Percentiles rank a stretch among this genome's conserved stretches.
Evolutionary conservation across 225 moss, liverwort and hornwort species (phyloP).

Genomic region (Ulota crispa): DNA sequence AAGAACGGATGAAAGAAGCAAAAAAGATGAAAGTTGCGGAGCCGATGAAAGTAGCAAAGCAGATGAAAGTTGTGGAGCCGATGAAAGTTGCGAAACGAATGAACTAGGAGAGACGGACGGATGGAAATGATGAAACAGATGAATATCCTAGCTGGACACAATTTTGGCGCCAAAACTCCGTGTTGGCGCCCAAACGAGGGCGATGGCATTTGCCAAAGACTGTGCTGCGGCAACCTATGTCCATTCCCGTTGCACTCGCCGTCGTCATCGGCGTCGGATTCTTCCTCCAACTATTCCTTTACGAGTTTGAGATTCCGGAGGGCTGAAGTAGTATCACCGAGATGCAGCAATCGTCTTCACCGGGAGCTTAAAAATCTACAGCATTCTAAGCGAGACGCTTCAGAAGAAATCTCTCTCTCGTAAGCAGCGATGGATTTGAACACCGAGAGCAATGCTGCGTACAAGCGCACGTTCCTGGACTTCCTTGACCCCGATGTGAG

Average conservation of each 20-base stretch:
- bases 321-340: not conserved
- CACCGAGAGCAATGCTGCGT: conserved; percentile 53
- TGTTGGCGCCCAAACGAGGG: conserved; percentile 7
- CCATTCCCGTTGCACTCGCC: not conserved
- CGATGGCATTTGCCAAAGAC: not conserved
- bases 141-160: not conserved
- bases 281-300: not conserved
- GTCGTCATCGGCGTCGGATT: not conserved
- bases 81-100: too few relatives aligned
- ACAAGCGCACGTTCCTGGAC: conserved; percentile 75
- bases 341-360: not conserved
- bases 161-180: conserved; percentile 16
- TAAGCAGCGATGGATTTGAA: conserved; percentile 58
- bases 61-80: too few relatives aligned
- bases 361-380: not conserved
- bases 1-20: too few relatives aligned
- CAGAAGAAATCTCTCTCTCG: too few relatives aligned
- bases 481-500: conserved; percentile 81
- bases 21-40: too few relatives aligned
- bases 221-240: not conserved
- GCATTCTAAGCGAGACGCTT: not conserved
- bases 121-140: too few relatives aligned
- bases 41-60: too few relatives aligned
- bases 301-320: not conserved
- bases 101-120: too few relatives aligned